Conservation (phyloP, 192 early-diverging fungal genomes). For the Linnemannia elongata region DNA sequence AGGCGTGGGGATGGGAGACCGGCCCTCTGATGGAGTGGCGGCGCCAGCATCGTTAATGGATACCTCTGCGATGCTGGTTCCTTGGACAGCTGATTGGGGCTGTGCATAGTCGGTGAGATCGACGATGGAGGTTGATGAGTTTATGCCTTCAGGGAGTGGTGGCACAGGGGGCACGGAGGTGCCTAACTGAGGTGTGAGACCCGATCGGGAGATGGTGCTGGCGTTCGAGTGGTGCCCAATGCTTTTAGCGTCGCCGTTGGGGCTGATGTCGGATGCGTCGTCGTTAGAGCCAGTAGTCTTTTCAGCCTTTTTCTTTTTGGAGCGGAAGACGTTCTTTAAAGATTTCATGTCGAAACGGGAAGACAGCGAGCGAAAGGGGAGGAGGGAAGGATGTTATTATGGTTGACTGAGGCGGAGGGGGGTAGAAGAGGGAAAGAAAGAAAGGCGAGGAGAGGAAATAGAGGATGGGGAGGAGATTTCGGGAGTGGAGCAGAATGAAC, state of each 20-base stretch:
- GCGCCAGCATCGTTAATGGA: neutral
- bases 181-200: neutral
- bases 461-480: neutral
- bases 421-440: neutral
- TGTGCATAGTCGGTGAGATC: slow-evolving; percentile 23
- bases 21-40: neutral
- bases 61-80: neutral
- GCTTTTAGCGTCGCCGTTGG: slow-evolving; percentile 9
- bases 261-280: neutral
- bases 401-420: neutral
- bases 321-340: slow-evolving; percentile 30
- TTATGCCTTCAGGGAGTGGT: neutral
- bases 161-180: slow-evolving; percentile 15
- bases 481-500: neutral
- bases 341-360: slow-evolving; percentile 31
- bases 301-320: slow-evolving; percentile 23
- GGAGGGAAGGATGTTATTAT: neutral
- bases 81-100: slow-evolving; percentile 12
- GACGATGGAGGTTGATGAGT: slow-evolving; percentile 18
- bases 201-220: slow-evolving; percentile 29
- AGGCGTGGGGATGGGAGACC: neutral
- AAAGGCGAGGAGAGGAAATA: neutral
- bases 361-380: neutral
- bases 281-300: neutral
- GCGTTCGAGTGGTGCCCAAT: slow-evolving; percentile 33